Evolutionary conservation across 1,139 yeast species (phyloP).

Genomic region (Yamadazyma taylorii): DNA sequence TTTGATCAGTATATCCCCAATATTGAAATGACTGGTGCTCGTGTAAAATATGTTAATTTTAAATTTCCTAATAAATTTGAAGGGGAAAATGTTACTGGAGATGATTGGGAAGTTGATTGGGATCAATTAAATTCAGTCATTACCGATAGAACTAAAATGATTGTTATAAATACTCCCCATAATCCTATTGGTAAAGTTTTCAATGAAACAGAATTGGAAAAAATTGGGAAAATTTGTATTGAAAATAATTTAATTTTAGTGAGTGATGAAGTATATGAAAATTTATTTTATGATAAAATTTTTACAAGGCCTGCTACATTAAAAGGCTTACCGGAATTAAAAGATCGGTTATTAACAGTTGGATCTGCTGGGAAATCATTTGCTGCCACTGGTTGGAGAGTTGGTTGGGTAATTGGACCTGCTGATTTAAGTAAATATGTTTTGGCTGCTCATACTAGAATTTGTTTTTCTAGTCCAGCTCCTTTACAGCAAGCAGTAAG

Average conservation of each 20-base stretch:
- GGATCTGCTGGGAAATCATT: conserved; percentile 98
- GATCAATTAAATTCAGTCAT: conserved; percentile 70
- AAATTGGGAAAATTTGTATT: conserved; percentile 79
- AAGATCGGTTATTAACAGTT: conserved; percentile 77
- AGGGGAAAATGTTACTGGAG: conserved; percentile 65
- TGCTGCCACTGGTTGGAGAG: conserved; percentile 98
- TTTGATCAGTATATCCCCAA: conserved; percentile 96
- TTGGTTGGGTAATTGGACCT: conserved; percentile 93
- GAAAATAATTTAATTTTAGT: conserved; percentile 77
- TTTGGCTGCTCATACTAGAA: conserved; percentile 88
- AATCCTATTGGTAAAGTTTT: conserved; percentile 94
- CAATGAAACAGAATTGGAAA: conserved; percentile 65
- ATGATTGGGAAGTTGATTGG: conserved; percentile 87
- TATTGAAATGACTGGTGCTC: conserved; percentile 91
- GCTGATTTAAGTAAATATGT: conserved; percentile 79
- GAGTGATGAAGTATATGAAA: conserved; percentile 94
- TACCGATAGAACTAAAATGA: conserved; percentile 73
- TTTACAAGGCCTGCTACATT: conserved; percentile 86
- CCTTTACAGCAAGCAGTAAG: conserved; percentile 96
- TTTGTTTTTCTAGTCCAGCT: conserved; percentile 84
- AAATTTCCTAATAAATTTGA: conserved; percentile 79
- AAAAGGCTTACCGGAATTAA: conserved; percentile 66
- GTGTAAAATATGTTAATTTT: conserved; percentile 79
- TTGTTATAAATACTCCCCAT: conserved; percentile 91
- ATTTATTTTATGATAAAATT: conserved; percentile 64